Evolutionary conservation across 768 basidiomycete genomes (phyloP), one percentile per base, ranked within the genome.

Genomic region (Porphyrellus cyaneotinctus): DNA sequence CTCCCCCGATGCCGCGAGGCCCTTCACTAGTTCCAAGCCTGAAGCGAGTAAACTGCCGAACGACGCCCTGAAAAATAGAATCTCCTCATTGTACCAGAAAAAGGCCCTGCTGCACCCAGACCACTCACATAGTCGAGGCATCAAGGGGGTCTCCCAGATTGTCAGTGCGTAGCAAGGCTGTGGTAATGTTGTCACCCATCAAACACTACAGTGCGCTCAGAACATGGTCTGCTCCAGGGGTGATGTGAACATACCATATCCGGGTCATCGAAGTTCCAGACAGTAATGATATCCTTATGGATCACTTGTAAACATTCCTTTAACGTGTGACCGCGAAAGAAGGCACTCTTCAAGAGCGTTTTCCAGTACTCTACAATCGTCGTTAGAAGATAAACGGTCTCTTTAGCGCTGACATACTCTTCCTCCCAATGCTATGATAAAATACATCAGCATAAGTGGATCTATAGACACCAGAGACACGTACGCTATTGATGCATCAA

Each of bases 221-320:
- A 5, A 23, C 14, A 15, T 20, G 6, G 23, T 61, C 4, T 3
- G 4, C 20, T 30, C 15, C 20, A 22, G n/a, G 2, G 12, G 36
- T 2, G 4, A 30, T 14, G 3, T 17, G 1, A 31, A 4, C 36
- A 14, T 47, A 53, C 59, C 18, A 47, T 1, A 17, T 60, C 59
- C 2, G 54, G 59, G 33, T 60, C 59, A 4, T 32, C 15, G 5
- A 60, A 52, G 20, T 60, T 60, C 59, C 59, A 60, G 26, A 57
- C 24, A 0, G 44, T 36, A 17, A 52, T n/a, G 4, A 60, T 20
- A 9, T 60, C 59, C 9, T 41, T n/a, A 6, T 4, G 51, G 14
- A 60, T 61, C 8, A 57, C 51, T 24, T 53, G 2, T 38, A 60
- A 47, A 8, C 59, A 60, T 41, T 53, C 36, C 4, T 36, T 12